Conservation (phyloP, 2,329 filamentous ascomycete species). For the Chaetomiaceae sp. region DNA sequence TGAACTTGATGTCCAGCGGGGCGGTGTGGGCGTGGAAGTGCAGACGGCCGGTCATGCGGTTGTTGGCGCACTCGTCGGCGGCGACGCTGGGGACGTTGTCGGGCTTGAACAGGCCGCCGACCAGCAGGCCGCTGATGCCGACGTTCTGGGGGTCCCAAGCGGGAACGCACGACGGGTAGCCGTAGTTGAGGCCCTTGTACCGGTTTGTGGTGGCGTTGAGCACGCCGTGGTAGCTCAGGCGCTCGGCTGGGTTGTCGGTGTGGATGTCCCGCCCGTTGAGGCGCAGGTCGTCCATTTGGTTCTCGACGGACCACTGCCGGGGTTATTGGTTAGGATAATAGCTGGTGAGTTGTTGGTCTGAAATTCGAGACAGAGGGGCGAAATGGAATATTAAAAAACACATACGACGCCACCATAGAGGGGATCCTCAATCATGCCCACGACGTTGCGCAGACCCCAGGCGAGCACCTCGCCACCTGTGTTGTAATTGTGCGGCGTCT, state of each 20-base stretch:
- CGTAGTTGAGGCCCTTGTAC: conserved; percentile 49
- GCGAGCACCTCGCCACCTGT: conserved; percentile 20
- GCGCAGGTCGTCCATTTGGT: conserved; percentile 56
- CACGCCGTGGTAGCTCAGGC: conserved; percentile 60
- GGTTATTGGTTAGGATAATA: not conserved
- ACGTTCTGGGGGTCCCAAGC: conserved; percentile 38
- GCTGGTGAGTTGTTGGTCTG: no score
- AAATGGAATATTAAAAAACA: not conserved
- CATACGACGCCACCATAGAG: conserved; percentile 29
- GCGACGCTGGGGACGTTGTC: conserved; percentile 25
- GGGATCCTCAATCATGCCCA: conserved; percentile 52
- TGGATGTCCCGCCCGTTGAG: conserved; percentile 51
- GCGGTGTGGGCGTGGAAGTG: conserved; percentile 55
- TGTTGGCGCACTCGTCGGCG: conserved; percentile 29
- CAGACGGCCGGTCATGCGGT: conserved; percentile 38
- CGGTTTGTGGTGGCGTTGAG: conserved; percentile 42
- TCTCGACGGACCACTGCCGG: conserved; percentile 50
- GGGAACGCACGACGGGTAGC: conserved; percentile 49
- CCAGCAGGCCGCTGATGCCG: conserved; percentile 28
- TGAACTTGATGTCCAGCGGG: conserved; percentile 60
- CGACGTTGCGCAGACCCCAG: conserved; percentile 52
- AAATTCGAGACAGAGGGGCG: not conserved
- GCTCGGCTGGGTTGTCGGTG: conserved; percentile 58
- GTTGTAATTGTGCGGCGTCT: conserved; percentile 11
- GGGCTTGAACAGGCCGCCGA: conserved; percentile 32